Conservation (phyloP, 371 early-diverging fungal species). For the Phascolomyces articulosus region DNA sequence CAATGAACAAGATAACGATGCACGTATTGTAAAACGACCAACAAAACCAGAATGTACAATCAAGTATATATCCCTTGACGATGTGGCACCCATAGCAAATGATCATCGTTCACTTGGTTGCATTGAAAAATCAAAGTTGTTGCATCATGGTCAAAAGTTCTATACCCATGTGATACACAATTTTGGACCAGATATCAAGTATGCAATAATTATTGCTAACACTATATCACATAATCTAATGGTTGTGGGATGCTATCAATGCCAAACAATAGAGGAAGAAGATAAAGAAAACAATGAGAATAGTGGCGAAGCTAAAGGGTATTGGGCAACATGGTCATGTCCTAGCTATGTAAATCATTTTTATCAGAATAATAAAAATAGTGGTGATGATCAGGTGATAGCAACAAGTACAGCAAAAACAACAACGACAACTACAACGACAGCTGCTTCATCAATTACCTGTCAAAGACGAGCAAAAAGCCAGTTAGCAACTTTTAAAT, state of each 20-base stretch:
- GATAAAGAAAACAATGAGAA: too few relatives aligned
- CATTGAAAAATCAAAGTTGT: not conserved
- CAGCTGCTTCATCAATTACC: too few relatives aligned
- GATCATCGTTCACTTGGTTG: too few relatives aligned
- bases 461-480: too few relatives aligned
- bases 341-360: not conserved
- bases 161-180: not conserved
- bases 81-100: not conserved
- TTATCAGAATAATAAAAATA: not conserved
- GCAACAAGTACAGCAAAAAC: not conserved
- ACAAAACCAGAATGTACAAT: not conserved
- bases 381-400: too few relatives aligned
- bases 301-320: too few relatives aligned
- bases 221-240: not conserved
- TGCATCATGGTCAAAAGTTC: not conserved
- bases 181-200: not conserved
- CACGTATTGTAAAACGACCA: not conserved
- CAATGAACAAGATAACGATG: not conserved
- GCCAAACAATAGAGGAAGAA: too few relatives aligned
- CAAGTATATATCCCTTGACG: not conserved
- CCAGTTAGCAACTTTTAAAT: too few relatives aligned
- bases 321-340: not conserved
- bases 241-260: not conserved
- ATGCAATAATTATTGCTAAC: not conserved
- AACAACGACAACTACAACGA: too few relatives aligned